Evolutionary conservation across 768 basidiomycete species (phyloP).

Genomic region (Hericium erinaceus): DNA sequence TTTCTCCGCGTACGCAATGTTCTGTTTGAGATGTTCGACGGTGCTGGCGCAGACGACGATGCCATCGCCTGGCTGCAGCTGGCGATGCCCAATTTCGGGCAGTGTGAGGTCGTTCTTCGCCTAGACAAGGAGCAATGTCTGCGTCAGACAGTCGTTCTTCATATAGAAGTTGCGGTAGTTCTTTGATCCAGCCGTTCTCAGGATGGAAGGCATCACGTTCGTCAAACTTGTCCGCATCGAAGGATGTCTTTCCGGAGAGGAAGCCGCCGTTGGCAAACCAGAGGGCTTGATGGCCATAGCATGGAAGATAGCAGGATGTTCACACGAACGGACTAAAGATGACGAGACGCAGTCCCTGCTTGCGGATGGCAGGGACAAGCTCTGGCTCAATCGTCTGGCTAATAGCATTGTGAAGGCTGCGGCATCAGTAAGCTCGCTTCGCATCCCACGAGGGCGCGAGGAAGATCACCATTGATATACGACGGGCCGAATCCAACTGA

Average conservation of each 20-base stretch:
- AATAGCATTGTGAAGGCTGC: constrained; percentile 35
- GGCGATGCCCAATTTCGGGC: constrained; percentile 47
- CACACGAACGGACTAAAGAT: constrained; percentile 48
- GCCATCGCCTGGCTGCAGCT: constrained; percentile 38
- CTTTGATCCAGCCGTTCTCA: constrained; percentile 18
- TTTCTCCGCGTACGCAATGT: constrained; percentile 37
- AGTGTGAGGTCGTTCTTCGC: constrained; percentile 37
- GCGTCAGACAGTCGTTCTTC: constrained; percentile 12
- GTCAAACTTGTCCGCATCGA: constrained; percentile 21
- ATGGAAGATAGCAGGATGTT: constrained; percentile 3
- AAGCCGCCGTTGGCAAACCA: constrained; percentile 33
- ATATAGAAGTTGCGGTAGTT: constrained; percentile 40
- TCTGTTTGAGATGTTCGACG: constrained; percentile 32
- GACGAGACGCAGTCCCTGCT: constrained; percentile 47
- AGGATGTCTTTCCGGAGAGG: constrained; percentile 44
- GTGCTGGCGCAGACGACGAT: constrained; percentile 41
- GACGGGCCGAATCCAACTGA: constrained; percentile 33
- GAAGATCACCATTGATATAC: constrained; percentile 44
- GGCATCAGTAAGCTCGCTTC: not conserved
- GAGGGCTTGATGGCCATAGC: not conserved
- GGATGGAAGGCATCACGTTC: constrained; percentile 35
- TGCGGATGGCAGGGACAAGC: constrained; percentile 47
- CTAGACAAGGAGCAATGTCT: constrained; percentile 14
- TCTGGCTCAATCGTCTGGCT: constrained; percentile 38
- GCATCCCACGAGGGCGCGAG: not conserved